A percentile compares a stretch with the other conserved stretches of the same genome.
phyloP scores from a whole-genome alignment of 768 basidiomycete genomes.

The Macrolepiota albuminosa region DNA sequence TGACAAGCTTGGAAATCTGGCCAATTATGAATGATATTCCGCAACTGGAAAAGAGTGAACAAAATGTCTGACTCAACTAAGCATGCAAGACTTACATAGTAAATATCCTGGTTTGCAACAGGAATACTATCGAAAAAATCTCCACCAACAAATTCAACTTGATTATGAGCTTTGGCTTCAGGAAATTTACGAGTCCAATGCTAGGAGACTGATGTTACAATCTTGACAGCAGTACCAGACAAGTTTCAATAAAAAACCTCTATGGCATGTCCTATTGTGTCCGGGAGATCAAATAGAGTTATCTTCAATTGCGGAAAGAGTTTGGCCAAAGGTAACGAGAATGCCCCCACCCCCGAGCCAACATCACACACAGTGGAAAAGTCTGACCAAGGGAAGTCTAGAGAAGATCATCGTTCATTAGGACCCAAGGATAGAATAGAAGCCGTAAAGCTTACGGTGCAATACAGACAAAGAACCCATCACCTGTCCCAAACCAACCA shows the following conservation, averaged over 20 bases:
- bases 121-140: constrained; percentile 38
- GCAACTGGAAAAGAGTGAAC: neutral
- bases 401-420: neutral
- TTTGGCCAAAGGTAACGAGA: constrained; percentile 30
- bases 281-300: constrained; percentile 32
- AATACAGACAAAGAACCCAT: constrained; percentile 26
- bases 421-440: neutral
- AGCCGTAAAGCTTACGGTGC: constrained; percentile 15
- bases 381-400: constrained; percentile 6
- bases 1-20: constrained; percentile 23
- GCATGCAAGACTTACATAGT: constrained; percentile 31
- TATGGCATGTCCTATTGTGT: constrained; percentile 25
- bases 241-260: constrained; percentile 3
- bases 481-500: constrained; percentile 28
- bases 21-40: constrained; percentile 15
- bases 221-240: neutral
- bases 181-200: constrained; percentile 22
- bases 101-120: constrained; percentile 31
- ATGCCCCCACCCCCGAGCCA: constrained; percentile 33
- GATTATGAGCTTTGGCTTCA: constrained; percentile 22
- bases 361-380: constrained; percentile 34
- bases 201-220: neutral
- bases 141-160: constrained; percentile 33
- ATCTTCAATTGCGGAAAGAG: constrained; percentile 28
- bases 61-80: too few relatives aligned